These are phyloP conservation scores for Corrigiola litoralis DNA, from an alignment of 179 eudicot species.

Conservation along the genomic window DNA sequence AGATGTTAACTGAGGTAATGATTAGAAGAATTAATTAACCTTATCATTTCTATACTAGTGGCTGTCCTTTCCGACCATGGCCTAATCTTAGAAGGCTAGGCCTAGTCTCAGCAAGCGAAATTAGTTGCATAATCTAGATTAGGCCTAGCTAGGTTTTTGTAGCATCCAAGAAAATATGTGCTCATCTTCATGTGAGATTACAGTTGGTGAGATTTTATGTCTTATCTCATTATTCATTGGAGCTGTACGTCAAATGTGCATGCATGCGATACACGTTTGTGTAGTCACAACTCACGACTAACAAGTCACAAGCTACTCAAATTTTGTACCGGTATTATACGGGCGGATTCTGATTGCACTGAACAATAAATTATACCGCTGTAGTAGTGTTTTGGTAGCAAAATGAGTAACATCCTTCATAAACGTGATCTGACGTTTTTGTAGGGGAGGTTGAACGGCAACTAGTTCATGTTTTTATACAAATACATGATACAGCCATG, in stretches of 20 bases:
- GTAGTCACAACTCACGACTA: too few relatives aligned
- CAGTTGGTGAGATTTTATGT: neutral
- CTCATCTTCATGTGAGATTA: neutral
- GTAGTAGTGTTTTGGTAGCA: too few relatives aligned
- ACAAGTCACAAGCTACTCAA: too few relatives aligned
- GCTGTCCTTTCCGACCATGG: constrained; percentile 25
- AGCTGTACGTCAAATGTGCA: neutral
- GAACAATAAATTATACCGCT: too few relatives aligned
- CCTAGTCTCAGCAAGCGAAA: constrained; percentile 3
- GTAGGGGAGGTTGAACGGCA: too few relatives aligned
- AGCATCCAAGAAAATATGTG: constrained; percentile 5
- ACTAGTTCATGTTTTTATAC: too few relatives aligned
- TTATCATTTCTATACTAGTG: constrained; percentile 23
- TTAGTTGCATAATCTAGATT: constrained; percentile 4
- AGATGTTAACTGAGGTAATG: neutral
- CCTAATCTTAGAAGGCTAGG: constrained; percentile 18
- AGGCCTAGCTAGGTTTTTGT: constrained; percentile 9
- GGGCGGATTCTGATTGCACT: too few relatives aligned
- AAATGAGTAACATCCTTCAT: too few relatives aligned
- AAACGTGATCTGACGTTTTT: too few relatives aligned
- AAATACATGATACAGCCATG: too few relatives aligned
- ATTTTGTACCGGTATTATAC: too few relatives aligned
- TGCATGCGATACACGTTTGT: neutral
- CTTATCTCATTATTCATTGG: neutral
- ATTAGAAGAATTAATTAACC: constrained; percentile 17